These are phyloP conservation scores for Diaporthe sp. DNA, from an alignment of 2,329 filamentous ascomycete species.

Conservation along the genomic window DNA sequence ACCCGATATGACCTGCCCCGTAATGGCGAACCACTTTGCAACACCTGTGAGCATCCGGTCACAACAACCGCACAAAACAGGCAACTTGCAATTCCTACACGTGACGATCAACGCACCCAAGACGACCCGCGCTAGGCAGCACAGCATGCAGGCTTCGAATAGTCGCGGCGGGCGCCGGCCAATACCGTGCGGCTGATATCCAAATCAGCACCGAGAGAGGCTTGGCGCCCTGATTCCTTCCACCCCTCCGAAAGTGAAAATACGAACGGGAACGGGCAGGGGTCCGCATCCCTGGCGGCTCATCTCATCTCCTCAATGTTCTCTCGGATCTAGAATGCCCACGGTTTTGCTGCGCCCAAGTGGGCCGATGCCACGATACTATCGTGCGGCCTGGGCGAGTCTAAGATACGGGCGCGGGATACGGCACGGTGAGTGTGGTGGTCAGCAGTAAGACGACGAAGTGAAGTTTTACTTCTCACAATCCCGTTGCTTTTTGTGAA, in stretches of 20 bases:
- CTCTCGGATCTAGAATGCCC: neutral
- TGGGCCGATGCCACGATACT: slow-evolving; percentile 32
- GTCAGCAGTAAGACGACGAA: slow-evolving; percentile 8
- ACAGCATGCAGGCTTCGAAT: slow-evolving; percentile 26
- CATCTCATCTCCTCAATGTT: neutral
- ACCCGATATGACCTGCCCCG: neutral
- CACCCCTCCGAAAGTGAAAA: neutral
- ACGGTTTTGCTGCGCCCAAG: neutral
- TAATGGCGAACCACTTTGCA: neutral
- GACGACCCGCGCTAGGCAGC: slow-evolving; percentile 7
- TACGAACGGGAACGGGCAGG: slow-evolving; percentile 12
- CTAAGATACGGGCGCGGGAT: slow-evolving; percentile 24
- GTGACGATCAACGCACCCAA: neutral
- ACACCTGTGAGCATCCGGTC: neutral
- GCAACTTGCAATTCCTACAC: neutral
- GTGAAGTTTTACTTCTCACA: neutral
- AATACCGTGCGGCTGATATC: slow-evolving; percentile 33
- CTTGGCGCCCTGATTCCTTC: slow-evolving; percentile 12
- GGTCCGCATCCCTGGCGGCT: slow-evolving; percentile 9
- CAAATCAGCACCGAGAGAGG: slow-evolving; percentile 10
- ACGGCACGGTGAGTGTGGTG: slow-evolving; percentile 22
- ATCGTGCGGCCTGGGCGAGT: slow-evolving; percentile 8
- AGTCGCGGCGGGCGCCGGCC: slow-evolving; percentile 22
- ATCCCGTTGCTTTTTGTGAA: neutral
- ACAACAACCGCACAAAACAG: neutral